Evolutionary conservation across 2,329 filamentous ascomycete genomes (phyloP), one percentile per base, ranked within the genome.

Genomic region (Metarhizium brunneum): DNA sequence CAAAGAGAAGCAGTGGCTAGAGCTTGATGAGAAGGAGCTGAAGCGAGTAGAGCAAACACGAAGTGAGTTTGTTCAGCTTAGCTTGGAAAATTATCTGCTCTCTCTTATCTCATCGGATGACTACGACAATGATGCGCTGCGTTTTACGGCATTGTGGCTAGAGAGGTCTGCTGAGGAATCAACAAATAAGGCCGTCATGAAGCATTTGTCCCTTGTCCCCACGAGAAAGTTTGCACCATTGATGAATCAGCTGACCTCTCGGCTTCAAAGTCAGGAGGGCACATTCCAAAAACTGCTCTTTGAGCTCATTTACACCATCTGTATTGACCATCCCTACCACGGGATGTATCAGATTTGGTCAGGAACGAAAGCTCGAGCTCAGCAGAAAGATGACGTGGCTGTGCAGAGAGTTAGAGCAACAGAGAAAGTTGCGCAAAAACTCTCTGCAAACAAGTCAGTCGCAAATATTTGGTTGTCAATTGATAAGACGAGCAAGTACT

Each of bases 311-410:
- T 83, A 85, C 64, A 85, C 85, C 8, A 96, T 99, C 55, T 97
- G 92, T 66, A 78, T 82, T 11, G 91, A 99, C 56, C 94, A 99
- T 71, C 95, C 94, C 0, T 96, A 92, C 68, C 95, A 99, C 67
- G 91, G 91, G 51, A 92, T 97, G 85, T 95, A 99, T 68, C 92
- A 97, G 63, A 90, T 99, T 47, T 96, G 92, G 76, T 89, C 92
- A 2, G 86, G 87, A 25, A 85, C 83, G 48, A 88, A 85, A 63
- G 84, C 81, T 53, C 86, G 84, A 57, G 81, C 80, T 52, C 84
- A 86, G 62, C 78, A 77, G 53, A 85, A 87, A 62, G 92, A 96
- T 61, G 83, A 87, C 45, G 81, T 87, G 3, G 88, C 89, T 1
- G 74, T 85, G 20, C 86, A 87, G 4, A 85, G 94, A 51, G 84